Conservation (phyloP, 2,329 filamentous ascomycete genomes). For the Botrytis elliptica region DNA sequence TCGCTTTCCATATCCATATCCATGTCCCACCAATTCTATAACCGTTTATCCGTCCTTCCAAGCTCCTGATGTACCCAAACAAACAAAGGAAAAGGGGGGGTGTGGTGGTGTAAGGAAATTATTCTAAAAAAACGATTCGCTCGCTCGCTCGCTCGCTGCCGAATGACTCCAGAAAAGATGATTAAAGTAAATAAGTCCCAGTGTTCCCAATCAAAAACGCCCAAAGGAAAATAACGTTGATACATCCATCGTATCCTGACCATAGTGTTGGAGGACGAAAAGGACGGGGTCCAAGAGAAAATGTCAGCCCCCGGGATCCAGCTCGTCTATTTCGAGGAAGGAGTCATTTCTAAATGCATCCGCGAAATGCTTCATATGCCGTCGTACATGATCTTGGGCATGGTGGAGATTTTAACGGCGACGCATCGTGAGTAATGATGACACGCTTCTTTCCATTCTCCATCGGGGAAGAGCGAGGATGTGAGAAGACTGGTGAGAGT, state of each 20-base stretch:
- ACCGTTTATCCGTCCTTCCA: background rate
- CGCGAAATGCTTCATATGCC: background rate
- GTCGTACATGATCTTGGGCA: constrained; percentile 23
- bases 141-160: background rate
- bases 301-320: background rate
- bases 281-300: constrained; percentile 2
- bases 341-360: background rate
- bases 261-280: background rate
- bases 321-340: background rate
- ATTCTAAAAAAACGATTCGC: background rate
- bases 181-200: background rate
- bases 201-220: background rate
- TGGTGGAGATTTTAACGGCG: background rate
- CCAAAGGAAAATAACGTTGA: background rate
- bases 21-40: background rate
- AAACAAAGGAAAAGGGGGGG: background rate
- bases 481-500: background rate
- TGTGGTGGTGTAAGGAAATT: background rate
- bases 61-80: background rate
- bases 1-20: constrained; percentile 4
- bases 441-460: background rate
- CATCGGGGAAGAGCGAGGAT: background rate
- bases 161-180: background rate
- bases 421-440: constrained; percentile 11
- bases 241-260: background rate